Conservation (phyloP, 2,329 filamentous ascomycete genomes). For the Elsinoe necatrix region DNA sequence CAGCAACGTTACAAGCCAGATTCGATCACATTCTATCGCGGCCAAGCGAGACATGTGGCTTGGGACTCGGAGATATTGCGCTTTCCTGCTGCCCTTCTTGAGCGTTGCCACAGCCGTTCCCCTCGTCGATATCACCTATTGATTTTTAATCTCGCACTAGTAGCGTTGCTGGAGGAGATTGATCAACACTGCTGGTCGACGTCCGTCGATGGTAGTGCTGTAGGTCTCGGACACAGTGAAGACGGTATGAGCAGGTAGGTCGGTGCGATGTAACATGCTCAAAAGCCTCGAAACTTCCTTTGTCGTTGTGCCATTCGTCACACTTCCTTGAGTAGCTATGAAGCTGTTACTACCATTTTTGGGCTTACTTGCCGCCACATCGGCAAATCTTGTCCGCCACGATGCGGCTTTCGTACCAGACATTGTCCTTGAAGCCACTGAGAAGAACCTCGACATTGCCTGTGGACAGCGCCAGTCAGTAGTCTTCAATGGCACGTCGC, state of each 20-base stretch:
- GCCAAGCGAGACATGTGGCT: not conserved
- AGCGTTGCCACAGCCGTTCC: not conserved
- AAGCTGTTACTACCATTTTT: not conserved
- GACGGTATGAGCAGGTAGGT: not conserved
- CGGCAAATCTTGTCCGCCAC: slow-evolving; percentile 17
- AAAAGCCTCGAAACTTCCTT: not conserved
- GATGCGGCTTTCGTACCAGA: slow-evolving; percentile 34
- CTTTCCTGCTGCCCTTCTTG: not conserved
- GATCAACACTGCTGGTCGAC: not conserved
- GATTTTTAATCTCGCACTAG: not conserved
- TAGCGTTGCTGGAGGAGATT: not conserved
- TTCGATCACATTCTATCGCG: not conserved
- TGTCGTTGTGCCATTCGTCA: not conserved
- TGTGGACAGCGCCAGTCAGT: slow-evolving; percentile 42
- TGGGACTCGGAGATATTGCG: not conserved
- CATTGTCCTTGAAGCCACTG: slow-evolving; percentile 40
- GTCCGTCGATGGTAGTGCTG: no score
- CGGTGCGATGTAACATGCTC: not conserved
- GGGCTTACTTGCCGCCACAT: not conserved
- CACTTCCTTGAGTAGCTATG: not conserved
- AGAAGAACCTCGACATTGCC: slow-evolving; percentile 36
- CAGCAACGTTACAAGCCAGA: no score
- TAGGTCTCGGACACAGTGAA: not conserved
- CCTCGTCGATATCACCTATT: not conserved
- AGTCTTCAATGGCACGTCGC: slow-evolving; percentile 46